phyloP scores from a whole-genome alignment of 805 yeast species.

The Yarrowia deformans region DNA sequence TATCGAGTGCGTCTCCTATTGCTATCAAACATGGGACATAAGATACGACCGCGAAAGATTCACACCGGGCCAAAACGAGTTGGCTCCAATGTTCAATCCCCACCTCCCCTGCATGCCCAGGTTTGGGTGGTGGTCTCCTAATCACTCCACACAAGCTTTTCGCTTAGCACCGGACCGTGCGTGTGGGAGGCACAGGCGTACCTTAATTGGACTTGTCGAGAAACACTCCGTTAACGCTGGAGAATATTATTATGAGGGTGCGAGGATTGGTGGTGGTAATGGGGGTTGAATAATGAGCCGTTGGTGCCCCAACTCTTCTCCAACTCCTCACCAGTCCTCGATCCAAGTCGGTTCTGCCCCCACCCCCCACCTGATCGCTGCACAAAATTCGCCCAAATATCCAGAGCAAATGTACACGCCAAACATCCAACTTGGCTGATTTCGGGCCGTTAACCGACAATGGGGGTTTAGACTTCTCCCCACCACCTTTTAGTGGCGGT shows the following conservation, averaged over 20 bases:
- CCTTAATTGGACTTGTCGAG: background rate
- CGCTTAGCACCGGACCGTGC: constrained; percentile 5
- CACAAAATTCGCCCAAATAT: no score
- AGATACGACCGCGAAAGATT: background rate
- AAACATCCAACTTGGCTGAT: no score
- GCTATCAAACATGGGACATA: background rate
- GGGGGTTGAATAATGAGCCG: no score
- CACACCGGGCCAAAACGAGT: no score
- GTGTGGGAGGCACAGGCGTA: constrained; percentile 10
- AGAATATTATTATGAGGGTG: no score
- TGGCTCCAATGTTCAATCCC: background rate
- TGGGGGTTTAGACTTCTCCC: constrained; percentile 5
- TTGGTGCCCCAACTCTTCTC: no score
- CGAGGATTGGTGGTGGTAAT: no score
- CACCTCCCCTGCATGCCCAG: constrained; percentile 21
- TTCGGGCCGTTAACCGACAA: constrained; percentile 33
- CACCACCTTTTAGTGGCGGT: constrained; percentile 3
- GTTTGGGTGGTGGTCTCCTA: background rate
- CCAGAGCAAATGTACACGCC: no score
- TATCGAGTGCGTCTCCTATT: background rate
- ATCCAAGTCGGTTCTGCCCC: no score
- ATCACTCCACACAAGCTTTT: constrained; percentile 15
- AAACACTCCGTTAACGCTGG: background rate
- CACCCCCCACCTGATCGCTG: no score
- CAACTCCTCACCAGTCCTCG: no score